Percentiles rank a stretch among this genome's conserved stretches.
phyloP scores from a whole-genome alignment of 176 grass and related monocot species.

The Hordeum vulgare region DNA sequence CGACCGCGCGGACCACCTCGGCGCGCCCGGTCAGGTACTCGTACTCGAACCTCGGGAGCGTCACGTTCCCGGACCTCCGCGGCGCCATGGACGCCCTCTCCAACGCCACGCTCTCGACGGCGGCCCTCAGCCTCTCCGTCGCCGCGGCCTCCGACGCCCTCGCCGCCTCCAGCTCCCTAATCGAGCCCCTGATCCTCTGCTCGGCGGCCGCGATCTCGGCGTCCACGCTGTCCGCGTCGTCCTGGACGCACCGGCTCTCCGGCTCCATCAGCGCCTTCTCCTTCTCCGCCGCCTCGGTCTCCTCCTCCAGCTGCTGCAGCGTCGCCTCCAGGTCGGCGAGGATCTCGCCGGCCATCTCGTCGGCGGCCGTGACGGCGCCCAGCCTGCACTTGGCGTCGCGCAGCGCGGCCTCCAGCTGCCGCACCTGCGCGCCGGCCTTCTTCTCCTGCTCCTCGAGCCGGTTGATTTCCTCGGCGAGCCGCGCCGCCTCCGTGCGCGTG shows the following conservation, averaged over 20 bases:
- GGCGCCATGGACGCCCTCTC: background rate
- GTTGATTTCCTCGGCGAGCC: conserved; percentile 29
- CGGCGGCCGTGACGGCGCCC: conserved; percentile 29
- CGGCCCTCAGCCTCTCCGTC: conserved; percentile 43
- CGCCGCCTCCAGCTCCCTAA: conserved; percentile 50
- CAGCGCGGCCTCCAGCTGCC: conserved; percentile 59
- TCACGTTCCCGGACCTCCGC: conserved; percentile 24
- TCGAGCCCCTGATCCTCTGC: conserved; percentile 22
- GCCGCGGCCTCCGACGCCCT: conserved; percentile 44
- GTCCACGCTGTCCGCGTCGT: conserved; percentile 19
- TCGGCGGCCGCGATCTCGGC: conserved; percentile 20
- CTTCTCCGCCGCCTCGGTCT: conserved; percentile 38
- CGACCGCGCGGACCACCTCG: conserved; percentile 27
- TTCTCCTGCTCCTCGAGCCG: conserved; percentile 43
- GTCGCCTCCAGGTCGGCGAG: conserved; percentile 41
- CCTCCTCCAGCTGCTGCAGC: conserved; percentile 46
- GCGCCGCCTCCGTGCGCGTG: conserved; percentile 41
- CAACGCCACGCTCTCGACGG: conserved; percentile 1
- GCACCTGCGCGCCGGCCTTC: conserved; percentile 42
- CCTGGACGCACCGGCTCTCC: conserved; percentile 18
- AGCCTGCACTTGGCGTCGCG: conserved; percentile 33
- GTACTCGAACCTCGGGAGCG: conserved; percentile 63
- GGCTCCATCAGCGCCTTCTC: conserved; percentile 27
- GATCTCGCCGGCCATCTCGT: conserved; percentile 39
- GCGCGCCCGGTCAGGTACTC: conserved; percentile 51